Evolutionary conservation across 352 stramenopile genomes (phyloP).

Genomic region (Phytophthora tubulina): DNA sequence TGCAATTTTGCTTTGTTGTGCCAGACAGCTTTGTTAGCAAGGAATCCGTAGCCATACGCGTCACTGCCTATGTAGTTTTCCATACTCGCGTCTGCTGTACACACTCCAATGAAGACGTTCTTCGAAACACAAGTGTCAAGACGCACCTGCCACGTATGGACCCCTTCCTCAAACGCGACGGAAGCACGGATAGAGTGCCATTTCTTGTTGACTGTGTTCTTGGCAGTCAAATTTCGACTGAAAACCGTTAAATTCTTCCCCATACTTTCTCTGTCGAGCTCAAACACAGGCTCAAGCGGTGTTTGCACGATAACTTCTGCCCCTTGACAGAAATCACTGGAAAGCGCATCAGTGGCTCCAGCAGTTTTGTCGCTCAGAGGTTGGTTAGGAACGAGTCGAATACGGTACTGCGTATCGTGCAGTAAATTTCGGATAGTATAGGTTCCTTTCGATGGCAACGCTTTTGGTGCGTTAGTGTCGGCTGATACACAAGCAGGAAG

Average conservation of each 20-base stretch:
- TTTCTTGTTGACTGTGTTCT: slow-evolving; percentile 91
- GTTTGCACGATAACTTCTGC: slow-evolving; percentile 63
- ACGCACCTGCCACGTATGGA: slow-evolving; percentile 90
- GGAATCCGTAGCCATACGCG: slow-evolving; percentile 88
- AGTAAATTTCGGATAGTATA: slow-evolving; percentile 53
- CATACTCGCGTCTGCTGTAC: slow-evolving; percentile 68
- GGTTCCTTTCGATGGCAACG: slow-evolving; percentile 46
- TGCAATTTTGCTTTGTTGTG: slow-evolving; percentile 93
- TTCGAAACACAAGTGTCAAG: slow-evolving; percentile 92
- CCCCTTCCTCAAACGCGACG: slow-evolving; percentile 73
- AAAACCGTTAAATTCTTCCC: slow-evolving; percentile 85
- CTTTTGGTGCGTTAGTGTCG: slow-evolving; percentile 17
- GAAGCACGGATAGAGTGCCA: slow-evolving; percentile 88
- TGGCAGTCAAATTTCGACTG: slow-evolving; percentile 83
- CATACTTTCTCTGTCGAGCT: slow-evolving; percentile 64
- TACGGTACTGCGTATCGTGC: slow-evolving; percentile 56
- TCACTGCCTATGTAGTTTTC: slow-evolving; percentile 94
- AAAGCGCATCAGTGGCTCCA: neutral
- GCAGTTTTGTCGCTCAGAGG: neutral
- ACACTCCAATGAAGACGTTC: slow-evolving; percentile 93
- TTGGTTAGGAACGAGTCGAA: slow-evolving; percentile 41
- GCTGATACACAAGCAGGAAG: neutral
- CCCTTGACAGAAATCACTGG: neutral
- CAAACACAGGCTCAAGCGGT: slow-evolving; percentile 65
- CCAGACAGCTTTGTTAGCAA: slow-evolving; percentile 93